Conservation (phyloP, 2,329 filamentous ascomycete genomes). For the Ceratocystis destructans region DNA sequence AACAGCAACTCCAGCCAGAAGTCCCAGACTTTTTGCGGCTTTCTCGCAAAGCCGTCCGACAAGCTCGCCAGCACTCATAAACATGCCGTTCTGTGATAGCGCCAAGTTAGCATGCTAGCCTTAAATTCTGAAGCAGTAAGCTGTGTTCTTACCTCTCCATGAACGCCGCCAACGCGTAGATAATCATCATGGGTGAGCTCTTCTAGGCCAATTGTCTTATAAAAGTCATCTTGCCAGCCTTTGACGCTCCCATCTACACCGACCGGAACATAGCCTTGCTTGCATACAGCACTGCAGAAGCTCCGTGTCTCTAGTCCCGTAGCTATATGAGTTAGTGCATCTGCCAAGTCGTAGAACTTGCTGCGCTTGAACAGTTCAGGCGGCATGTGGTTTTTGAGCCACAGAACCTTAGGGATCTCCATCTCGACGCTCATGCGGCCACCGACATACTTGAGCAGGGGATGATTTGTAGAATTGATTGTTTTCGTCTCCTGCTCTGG, state of each 20-base stretch:
- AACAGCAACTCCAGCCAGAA: conserved; percentile 76
- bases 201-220: conserved; percentile 69
- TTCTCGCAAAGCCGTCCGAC: conserved; percentile 75
- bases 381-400: conserved; percentile 98
- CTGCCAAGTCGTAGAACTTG: conserved; percentile 92
- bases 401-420: conserved; percentile 96
- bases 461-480: conserved; percentile 87
- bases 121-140: conserved; percentile 9
- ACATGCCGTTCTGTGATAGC: conserved; percentile 63
- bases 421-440: conserved; percentile 99
- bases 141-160: conserved; percentile 64
- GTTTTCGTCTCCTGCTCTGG: conserved; percentile 79
- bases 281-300: conserved; percentile 93
- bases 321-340: conserved; percentile 86
- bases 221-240: conserved; percentile 95
- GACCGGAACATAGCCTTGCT: conserved; percentile 93
- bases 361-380: conserved; percentile 76
- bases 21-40: conserved; percentile 68
- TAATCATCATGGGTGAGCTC: conserved; percentile 79
- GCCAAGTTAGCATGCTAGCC: conserved; percentile 17
- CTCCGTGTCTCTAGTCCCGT: conserved; percentile 84
- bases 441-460: conserved; percentile 87
- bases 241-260: conserved; percentile 94
- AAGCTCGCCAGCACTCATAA: conserved; percentile 80
- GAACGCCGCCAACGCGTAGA: conserved; percentile 82